A percentile compares a stretch with the other conserved stretches of the same genome.
phyloP scores from a whole-genome alignment of 169 alveolate genomes.

The Eimeria zaria region DNA sequence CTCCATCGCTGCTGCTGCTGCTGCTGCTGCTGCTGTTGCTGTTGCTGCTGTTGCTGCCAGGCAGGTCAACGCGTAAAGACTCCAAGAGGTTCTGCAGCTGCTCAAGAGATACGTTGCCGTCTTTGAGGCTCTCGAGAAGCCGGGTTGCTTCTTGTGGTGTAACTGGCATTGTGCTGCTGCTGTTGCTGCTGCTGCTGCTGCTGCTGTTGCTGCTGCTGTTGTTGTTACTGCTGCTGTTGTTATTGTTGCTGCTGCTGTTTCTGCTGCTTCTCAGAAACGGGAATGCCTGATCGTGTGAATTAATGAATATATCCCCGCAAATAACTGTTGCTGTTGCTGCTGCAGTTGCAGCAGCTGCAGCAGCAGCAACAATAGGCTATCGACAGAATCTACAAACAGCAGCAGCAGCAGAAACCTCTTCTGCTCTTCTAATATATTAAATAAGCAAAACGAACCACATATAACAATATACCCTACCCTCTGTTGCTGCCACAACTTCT shows the following conservation, averaged over 20 bases:
- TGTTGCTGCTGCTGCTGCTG: conserved; percentile 16
- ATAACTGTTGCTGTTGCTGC: neutral
- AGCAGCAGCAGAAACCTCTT: neutral
- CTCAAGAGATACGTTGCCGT: neutral
- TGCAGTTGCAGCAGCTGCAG: neutral
- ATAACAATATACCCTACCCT: neutral
- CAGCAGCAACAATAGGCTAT: neutral
- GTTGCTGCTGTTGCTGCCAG: conserved; percentile 40
- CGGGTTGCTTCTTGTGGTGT: conserved; percentile 7
- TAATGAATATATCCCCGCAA: neutral
- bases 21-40: conserved; percentile 14
- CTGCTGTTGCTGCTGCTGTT: conserved; percentile 8
- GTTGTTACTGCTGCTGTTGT: conserved; percentile 55
- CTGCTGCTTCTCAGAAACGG: neutral
- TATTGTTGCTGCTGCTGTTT: conserved; percentile 1
- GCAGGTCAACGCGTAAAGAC: neutral
- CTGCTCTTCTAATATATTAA: neutral
- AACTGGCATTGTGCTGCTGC: conserved; percentile 22
- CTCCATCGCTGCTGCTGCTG: neutral
- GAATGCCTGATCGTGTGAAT: no score
- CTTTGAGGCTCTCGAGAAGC: conserved; percentile 40
- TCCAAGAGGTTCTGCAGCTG: conserved; percentile 27
- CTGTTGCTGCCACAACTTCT: neutral
- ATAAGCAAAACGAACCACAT: neutral
- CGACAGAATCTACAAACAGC: neutral